Base-by-base conservation (phyloP, 495 filamentous ascomycete genomes). In the Cercophora samala region DNA sequence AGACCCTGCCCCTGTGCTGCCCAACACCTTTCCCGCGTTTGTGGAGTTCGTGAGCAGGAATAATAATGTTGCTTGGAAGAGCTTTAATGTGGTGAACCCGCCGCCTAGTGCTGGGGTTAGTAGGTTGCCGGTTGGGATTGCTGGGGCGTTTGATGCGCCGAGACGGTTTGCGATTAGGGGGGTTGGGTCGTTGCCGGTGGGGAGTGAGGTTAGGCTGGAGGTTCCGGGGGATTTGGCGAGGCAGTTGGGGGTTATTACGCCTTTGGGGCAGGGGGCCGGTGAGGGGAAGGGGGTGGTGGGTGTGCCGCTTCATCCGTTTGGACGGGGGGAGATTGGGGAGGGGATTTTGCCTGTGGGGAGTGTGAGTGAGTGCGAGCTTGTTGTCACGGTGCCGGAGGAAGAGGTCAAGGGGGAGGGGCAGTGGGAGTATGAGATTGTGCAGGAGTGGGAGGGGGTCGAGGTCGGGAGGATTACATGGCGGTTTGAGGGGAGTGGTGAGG, bases 61-160 rank as follows among this genome's bases (percentile, higher is more conserved):
- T 23, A 67, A 67, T 19, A 67, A 63, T 21, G 65, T 52, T 15
- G 65, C 53, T 15, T 67, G 65, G 65, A 25, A 54, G 8, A 63
- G 52, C 29, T 58, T 67, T 23, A 63, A 58, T 11, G 60, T 63
- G 26, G 21, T 65, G 15, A 5, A 54, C 32, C 18, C 29, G 0
- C 64, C 56, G 29, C 55, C 29, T n/a, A 21, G 5, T 6, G 21
- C 26, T 15, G 18, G 60, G 60, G 51, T 21, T 24, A 63, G 62
- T 17, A 46, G 37, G 11, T 46, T 46, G 11, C 37, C 8, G 0
- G 37, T 46, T 46, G 37, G 37, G 11, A 17, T 46, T 9, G 37
- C 37, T 3, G 37, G 37, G 37, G 37, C 37, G 8, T 46, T 46
- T 46, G 37, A 46, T 46, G 37, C 37, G 11, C 37, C 37, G 15